Percentiles rank a stretch among this genome's conserved stretches.
Conservation (phyloP, 331 rosid genomes). For the Quercus tomentella region DNA sequence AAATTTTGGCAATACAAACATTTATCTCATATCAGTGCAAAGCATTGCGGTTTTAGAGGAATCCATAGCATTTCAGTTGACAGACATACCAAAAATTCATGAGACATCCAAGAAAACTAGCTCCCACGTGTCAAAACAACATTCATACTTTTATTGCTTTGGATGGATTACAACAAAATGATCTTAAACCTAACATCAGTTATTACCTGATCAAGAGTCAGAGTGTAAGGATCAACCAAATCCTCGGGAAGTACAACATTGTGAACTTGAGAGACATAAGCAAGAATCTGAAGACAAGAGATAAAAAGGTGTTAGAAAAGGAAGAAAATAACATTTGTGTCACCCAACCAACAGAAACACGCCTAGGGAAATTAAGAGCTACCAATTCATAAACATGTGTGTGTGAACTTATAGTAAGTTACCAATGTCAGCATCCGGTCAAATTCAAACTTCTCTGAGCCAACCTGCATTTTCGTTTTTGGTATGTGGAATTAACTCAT, state of each 20-base stretch:
- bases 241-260: slow-evolving; percentile 74
- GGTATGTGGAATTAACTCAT: not conserved
- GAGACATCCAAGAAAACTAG: too few relatives aligned
- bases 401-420: not conserved
- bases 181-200: slow-evolving; percentile 16
- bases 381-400: not conserved
- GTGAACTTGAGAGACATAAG: slow-evolving; percentile 97
- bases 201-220: slow-evolving; percentile 79
- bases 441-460: not conserved
- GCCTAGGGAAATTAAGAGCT: not conserved
- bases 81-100: too few relatives aligned
- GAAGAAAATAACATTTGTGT: not conserved
- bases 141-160: slow-evolving; percentile 6
- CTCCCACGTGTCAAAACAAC: slow-evolving; percentile 5
- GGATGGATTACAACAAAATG: not conserved
- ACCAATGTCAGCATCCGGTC: not conserved
- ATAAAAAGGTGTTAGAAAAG: slow-evolving; percentile 12
- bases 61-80: too few relatives aligned
- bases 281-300: slow-evolving; percentile 59
- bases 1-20: not conserved
- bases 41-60: not conserved
- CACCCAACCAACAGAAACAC: not conserved
- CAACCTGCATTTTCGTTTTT: not conserved
- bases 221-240: slow-evolving; percentile 43
- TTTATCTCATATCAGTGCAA: not conserved